Conservation (phyloP, 2,329 filamentous ascomycete genomes). For the Colletotrichum tamarilloi region DNA sequence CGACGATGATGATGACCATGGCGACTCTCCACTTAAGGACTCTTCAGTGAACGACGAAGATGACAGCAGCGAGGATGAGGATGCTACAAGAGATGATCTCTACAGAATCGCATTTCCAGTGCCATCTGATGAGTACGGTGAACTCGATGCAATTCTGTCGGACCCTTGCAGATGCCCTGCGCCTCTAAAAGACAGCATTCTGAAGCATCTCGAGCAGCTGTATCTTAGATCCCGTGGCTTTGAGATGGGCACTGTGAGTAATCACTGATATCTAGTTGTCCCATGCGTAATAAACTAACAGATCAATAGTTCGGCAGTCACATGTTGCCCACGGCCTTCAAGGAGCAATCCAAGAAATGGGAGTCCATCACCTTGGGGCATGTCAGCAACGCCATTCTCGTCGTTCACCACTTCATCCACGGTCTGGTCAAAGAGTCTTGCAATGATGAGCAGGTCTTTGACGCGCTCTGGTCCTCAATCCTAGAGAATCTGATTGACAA, state of each 20-base stretch:
- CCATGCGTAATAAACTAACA: neutral
- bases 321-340: constrained; percentile 59
- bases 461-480: constrained; percentile 52
- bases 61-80: neutral
- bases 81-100: neutral
- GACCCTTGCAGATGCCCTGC: constrained; percentile 21
- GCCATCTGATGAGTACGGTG: neutral
- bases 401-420: constrained; percentile 65
- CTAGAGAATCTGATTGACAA: constrained; percentile 55
- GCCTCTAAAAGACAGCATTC: constrained; percentile 46
- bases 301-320: constrained; percentile 47
- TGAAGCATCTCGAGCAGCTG: constrained; percentile 36
- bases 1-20: constrained; percentile 39
- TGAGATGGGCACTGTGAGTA: constrained; percentile 62
- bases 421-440: constrained; percentile 55
- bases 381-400: constrained; percentile 59
- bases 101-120: neutral
- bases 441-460: constrained; percentile 53
- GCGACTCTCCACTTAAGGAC: too few species aligned
- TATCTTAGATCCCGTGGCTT: constrained; percentile 61
- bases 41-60: neutral
- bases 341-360: constrained; percentile 67
- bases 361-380: constrained; percentile 57
- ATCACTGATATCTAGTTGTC: neutral
- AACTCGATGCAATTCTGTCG: constrained; percentile 21